A percentile compares a stretch with the other conserved stretches of the same genome.
phyloP scores from a whole-genome alignment of 305 asterid genomes.

The Fraxinus ornus region DNA sequence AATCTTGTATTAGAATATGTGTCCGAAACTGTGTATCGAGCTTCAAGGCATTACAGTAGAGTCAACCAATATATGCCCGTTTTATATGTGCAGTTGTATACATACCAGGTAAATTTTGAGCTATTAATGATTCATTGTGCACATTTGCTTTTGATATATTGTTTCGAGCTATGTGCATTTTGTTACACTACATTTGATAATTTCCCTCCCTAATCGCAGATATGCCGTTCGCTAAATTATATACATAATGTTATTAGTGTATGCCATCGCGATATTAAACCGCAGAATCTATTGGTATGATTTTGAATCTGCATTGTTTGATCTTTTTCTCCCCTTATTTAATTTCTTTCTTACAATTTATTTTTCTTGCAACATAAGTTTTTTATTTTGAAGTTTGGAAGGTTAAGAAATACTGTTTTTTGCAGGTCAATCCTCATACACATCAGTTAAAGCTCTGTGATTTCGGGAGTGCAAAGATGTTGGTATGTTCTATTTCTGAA shows the following conservation, averaged over 20 bases:
- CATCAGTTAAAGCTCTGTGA: slow-evolving; percentile 88
- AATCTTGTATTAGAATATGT: slow-evolving; percentile 91
- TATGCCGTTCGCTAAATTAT: slow-evolving; percentile 77
- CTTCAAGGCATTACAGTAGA: slow-evolving; percentile 70
- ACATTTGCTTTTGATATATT: not conserved
- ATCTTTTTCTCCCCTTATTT: not conserved
- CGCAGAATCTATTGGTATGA: slow-evolving; percentile 82
- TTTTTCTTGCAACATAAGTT: not conserved
- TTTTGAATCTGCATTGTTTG: not conserved
- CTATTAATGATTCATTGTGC: not conserved
- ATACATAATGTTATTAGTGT: slow-evolving; percentile 74
- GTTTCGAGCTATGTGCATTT: not conserved
- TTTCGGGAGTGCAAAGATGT: slow-evolving; percentile 91
- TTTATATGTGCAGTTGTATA: slow-evolving; percentile 74
- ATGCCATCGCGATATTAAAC: slow-evolving; percentile 91
- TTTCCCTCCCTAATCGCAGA: slow-evolving; percentile 42
- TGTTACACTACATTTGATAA: not conserved
- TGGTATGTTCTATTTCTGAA: slow-evolving; percentile 48
- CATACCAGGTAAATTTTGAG: slow-evolving; percentile 62
- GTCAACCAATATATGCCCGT: slow-evolving; percentile 76
- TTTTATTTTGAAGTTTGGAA: slow-evolving; percentile 4
- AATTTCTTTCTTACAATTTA: not conserved
- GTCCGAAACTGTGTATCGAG: slow-evolving; percentile 77
- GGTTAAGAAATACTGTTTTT: not conserved
- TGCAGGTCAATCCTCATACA: slow-evolving; percentile 83